Evolutionary conservation across 495 filamentous ascomycete species (phyloP).

Genomic region (Penicillium chermesinum): DNA sequence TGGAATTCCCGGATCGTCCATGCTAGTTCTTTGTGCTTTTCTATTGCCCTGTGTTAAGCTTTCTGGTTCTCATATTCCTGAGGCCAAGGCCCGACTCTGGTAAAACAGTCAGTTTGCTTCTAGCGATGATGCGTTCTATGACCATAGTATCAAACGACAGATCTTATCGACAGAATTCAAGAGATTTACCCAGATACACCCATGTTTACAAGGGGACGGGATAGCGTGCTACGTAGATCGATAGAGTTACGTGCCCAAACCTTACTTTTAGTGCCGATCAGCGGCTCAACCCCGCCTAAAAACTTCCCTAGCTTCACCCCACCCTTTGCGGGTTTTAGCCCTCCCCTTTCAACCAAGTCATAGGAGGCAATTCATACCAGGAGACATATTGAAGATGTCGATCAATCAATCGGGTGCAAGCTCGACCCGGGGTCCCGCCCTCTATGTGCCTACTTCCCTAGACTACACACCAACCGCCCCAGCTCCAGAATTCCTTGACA

Average conservation of each 20-base stretch:
- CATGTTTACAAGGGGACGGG: too few species aligned
- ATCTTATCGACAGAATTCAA: neutral
- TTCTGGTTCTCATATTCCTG: neutral
- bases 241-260: too few species aligned
- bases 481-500: slow-evolving; percentile 30
- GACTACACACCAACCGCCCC: neutral
- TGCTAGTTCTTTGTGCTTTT: neutral
- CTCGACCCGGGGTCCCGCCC: slow-evolving; percentile 27
- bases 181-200: neutral
- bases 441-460: slow-evolving; percentile 32
- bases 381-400: too few species aligned
- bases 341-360: neutral
- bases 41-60: neutral
- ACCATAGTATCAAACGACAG: neutral
- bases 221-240: too few species aligned
- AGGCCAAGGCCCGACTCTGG: neutral
- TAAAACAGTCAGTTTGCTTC: neutral
- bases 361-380: neutral
- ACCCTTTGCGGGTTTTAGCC: neutral
- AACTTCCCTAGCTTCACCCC: slow-evolving; percentile 15
- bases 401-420: slow-evolving; percentile 1
- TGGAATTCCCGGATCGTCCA: neutral
- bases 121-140: neutral
- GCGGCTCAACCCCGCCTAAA: slow-evolving; percentile 19
- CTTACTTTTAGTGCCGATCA: slow-evolving; percentile 13